Evolutionary conservation across 2,329 filamentous ascomycete species (phyloP).

Genomic region (Neonectria punicea): DNA sequence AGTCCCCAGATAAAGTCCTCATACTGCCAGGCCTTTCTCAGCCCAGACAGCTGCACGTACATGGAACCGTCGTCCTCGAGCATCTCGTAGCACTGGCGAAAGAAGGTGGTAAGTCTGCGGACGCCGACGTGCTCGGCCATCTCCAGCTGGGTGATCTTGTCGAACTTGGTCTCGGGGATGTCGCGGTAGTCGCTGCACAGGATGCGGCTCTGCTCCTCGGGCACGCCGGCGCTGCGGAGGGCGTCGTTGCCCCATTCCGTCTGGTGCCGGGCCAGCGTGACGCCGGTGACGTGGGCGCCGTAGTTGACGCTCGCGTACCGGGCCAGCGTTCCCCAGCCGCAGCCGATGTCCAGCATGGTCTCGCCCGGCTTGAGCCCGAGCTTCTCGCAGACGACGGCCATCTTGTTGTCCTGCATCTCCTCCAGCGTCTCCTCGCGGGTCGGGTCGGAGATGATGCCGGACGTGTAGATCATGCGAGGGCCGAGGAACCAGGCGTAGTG

Average conservation of each 20-base stretch:
- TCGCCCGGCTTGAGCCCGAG: conserved; percentile 84
- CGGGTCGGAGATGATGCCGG: conserved; percentile 87
- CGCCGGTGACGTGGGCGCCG: conserved; percentile 82
- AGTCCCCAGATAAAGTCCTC: conserved; percentile 96
- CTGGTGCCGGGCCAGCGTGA: conserved; percentile 93
- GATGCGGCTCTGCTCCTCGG: conserved; percentile 85
- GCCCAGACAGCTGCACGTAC: conserved; percentile 91
- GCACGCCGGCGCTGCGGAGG: conserved; percentile 79
- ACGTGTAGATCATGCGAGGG: conserved; percentile 97
- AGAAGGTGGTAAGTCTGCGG: conserved; percentile 80
- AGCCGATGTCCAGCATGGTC: conserved; percentile 88
- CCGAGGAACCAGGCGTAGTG: conserved; percentile 98
- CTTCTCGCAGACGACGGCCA: conserved; percentile 93
- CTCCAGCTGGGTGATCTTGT: conserved; percentile 95
- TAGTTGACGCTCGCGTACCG: conserved; percentile 92
- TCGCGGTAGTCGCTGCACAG: conserved; percentile 96
- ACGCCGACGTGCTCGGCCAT: conserved; percentile 98
- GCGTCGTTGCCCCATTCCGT: conserved; percentile 93
- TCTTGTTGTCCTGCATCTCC: conserved; percentile 95
- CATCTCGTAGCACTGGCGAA: conserved; percentile 90
- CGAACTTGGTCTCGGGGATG: conserved; percentile 83
- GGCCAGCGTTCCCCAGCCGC: conserved; percentile 93
- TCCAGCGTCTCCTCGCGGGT: conserved; percentile 90
- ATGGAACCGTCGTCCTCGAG: conserved; percentile 93
- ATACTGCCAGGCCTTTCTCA: conserved; percentile 94